Evolutionary conservation across 345 rosid genomes (phyloP).

Genomic region (Tarenaya hassleriana): DNA sequence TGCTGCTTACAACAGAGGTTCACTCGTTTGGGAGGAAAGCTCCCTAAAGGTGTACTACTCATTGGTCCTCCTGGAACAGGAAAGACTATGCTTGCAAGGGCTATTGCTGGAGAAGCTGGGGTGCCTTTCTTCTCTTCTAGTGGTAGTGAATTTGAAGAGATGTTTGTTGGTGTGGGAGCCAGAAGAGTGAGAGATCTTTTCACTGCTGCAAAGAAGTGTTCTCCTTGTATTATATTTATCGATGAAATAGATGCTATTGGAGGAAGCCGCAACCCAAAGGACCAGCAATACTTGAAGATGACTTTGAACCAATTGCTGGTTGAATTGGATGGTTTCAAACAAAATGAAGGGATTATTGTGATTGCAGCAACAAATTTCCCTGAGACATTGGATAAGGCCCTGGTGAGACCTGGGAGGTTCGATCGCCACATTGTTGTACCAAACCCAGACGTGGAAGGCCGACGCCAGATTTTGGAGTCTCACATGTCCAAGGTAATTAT

Average conservation of each 20-base stretch:
- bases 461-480: conserved; percentile 70
- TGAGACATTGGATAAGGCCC: conserved; percentile 84
- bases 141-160: conserved; percentile 96
- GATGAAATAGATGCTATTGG: conserved; percentile 98
- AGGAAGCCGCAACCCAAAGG: conserved; percentile 92
- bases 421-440: conserved; percentile 89
- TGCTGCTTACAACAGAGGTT: conserved; percentile 46
- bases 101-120: conserved; percentile 98
- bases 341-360: conserved; percentile 86
- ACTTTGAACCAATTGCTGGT: conserved; percentile 89
- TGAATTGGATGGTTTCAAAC: conserved; percentile 98
- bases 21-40: conserved; percentile 87
- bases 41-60: conserved; percentile 94
- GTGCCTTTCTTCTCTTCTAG: conserved; percentile 95
- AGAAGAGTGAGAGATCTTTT: conserved; percentile 93
- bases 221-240: conserved; percentile 92
- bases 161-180: conserved; percentile 99
- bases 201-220: conserved; percentile 86
- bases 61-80: conserved; percentile 99
- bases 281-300: conserved; percentile 84
- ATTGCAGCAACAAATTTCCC: conserved; percentile 93
- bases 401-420: conserved; percentile 89
- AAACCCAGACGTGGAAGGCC: conserved; percentile 78
- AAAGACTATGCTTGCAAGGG: conserved; percentile 90
- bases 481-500: conserved; percentile 75